Percentiles rank a stretch among this genome's conserved stretches.
phyloP scores from a whole-genome alignment of 371 early-diverging fungal species.

The Zancudomyces culisetae region DNA sequence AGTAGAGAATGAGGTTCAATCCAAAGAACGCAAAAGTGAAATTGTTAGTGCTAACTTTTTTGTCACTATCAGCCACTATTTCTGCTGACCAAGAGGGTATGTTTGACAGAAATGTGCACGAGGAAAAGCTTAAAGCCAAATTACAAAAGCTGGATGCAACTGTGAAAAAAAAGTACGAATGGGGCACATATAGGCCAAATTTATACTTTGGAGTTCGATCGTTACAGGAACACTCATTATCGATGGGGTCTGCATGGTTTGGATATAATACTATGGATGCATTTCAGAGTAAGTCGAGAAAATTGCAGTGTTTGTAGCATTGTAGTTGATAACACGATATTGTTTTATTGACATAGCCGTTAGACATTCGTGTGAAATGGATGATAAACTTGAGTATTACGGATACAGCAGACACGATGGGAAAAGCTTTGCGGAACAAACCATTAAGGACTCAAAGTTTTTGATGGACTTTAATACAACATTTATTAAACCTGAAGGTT shows the following conservation, averaged over 20 bases:
- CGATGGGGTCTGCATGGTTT: conserved; percentile 89
- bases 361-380: conserved; percentile 76
- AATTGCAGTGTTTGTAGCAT: conserved; percentile 26
- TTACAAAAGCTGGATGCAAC: not conserved
- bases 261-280: conserved; percentile 36
- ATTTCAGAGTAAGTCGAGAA: conserved; percentile 24
- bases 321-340: not conserved
- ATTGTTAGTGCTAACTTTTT: conserved; percentile 1
- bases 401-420: conserved; percentile 83
- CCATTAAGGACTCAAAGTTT: conserved; percentile 44
- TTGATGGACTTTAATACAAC: conserved; percentile 57
- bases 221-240: conserved; percentile 48
- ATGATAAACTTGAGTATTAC: conserved; percentile 54
- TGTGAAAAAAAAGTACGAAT: conserved; percentile 22
- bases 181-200: conserved; percentile 91
- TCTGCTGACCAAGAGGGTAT: too few relatives aligned
- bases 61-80: too few relatives aligned
- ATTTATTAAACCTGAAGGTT: conserved; percentile 65
- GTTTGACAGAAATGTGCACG: too few relatives aligned
- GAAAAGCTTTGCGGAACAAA: conserved; percentile 54
- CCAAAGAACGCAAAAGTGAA: too few relatives aligned
- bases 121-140: too few relatives aligned
- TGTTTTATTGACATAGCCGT: conserved; percentile 15
- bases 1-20: too few relatives aligned
- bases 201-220: conserved; percentile 87